Conservation (phyloP, 768 basidiomycete species). For the Amylocystis lapponica region DNA sequence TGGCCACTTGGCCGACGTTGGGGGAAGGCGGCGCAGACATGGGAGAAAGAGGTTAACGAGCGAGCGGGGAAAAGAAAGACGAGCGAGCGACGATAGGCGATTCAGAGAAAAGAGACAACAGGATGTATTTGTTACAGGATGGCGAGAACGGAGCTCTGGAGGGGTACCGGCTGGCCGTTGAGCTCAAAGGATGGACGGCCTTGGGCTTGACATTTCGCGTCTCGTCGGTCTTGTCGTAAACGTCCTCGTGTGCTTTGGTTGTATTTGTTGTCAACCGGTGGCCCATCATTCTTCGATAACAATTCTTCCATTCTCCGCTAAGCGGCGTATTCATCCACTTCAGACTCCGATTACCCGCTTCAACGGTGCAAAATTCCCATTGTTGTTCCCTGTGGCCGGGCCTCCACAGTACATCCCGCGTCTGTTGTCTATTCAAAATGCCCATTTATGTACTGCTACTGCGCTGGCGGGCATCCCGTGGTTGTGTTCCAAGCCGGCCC, state of each 20-base stretch:
- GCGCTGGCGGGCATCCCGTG: constrained; percentile 35
- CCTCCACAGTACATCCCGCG: too few species aligned
- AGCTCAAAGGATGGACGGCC: constrained; percentile 14
- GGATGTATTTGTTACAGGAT: constrained; percentile 6
- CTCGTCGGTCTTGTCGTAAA: constrained; percentile 9
- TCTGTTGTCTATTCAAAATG: too few species aligned
- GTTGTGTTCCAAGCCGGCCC: constrained; percentile 70
- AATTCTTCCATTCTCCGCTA: too few species aligned
- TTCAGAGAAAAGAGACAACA: constrained; percentile 8
- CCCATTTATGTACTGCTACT: background rate
- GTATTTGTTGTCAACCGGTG: constrained; percentile 12
- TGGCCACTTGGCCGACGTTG: constrained; percentile 36
- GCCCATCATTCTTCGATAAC: constrained; percentile 6
- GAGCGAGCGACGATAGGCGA: constrained; percentile 17
- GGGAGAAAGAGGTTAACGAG: constrained; percentile 27
- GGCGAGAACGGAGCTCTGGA: constrained; percentile 9
- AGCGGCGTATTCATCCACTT: too few species aligned
- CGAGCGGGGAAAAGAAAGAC: constrained; percentile 32
- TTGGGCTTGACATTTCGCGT: constrained; percentile 13
- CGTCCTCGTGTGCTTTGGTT: constrained; percentile 18
- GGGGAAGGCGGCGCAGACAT: constrained; percentile 36
- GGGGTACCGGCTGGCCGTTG: constrained; percentile 16
- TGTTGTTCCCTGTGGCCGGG: too few species aligned
- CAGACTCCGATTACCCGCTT: too few species aligned
- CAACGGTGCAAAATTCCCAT: too few species aligned